A percentile compares a stretch with the other conserved stretches of the same genome.
These are phyloP conservation scores for Botrytis squamosa DNA, from an alignment of 2,329 filamentous ascomycete species.

Conservation along the genomic window DNA sequence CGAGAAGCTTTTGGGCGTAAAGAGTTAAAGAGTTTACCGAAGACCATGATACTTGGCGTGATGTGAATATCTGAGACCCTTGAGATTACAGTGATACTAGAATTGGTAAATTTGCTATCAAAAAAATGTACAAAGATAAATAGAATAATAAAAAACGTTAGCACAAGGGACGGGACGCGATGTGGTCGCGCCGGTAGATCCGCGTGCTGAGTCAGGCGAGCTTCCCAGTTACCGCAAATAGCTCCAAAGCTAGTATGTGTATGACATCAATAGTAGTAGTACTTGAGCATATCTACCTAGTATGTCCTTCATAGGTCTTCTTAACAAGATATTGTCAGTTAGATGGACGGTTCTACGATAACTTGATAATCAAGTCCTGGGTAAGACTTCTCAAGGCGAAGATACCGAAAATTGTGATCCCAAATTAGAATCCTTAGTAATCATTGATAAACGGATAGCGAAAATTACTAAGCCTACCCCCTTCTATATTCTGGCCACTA, in stretches of 20 bases:
- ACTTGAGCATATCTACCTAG: background rate
- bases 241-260: background rate
- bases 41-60: slow-evolving; percentile 5
- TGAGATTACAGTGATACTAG: background rate
- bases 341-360: background rate
- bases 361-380: background rate
- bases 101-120: background rate
- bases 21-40: slow-evolving; percentile 14
- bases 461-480: background rate
- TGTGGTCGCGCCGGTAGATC: background rate
- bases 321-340: background rate
- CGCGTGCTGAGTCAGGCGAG: slow-evolving; percentile 17
- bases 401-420: background rate
- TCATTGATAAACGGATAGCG: background rate
- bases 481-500: slow-evolving; percentile 10
- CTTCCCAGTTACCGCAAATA: slow-evolving; percentile 11
- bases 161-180: slow-evolving; percentile 6
- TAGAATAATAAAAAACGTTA: background rate
- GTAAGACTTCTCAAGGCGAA: background rate
- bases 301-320: background rate
- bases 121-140: background rate
- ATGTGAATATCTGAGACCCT: background rate
- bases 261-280: background rate
- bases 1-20: slow-evolving; percentile 16
- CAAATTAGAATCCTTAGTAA: slow-evolving; percentile 8